These are phyloP conservation scores for Tricholoma sp. DNA, from an alignment of 768 basidiomycete species.

Conservation along the genomic window DNA sequence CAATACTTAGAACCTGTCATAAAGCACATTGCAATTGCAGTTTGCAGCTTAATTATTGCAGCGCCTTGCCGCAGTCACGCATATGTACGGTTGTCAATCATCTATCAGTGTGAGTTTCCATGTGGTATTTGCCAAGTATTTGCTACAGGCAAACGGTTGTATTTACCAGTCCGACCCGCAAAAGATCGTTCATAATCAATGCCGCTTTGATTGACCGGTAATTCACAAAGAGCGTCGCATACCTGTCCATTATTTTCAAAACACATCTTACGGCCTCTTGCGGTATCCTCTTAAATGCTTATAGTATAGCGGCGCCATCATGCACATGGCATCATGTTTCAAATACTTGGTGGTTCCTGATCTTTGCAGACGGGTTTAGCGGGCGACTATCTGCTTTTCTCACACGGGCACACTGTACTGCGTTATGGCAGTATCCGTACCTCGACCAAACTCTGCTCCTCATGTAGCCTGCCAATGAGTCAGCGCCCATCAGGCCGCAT, in stretches of 20 bases:
- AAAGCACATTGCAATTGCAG: too few species aligned
- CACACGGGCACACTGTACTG: slow-evolving; percentile 4
- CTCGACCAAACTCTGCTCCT: neutral
- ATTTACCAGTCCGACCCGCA: neutral
- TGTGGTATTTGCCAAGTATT: neutral
- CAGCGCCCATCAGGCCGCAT: slow-evolving; percentile 10
- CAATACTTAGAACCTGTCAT: too few species aligned
- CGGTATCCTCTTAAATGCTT: neutral
- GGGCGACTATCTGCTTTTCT: slow-evolving; percentile 6
- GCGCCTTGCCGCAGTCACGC: too few species aligned
- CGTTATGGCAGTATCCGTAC: slow-evolving; percentile 9
- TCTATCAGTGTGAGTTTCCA: neutral
- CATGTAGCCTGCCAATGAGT: neutral
- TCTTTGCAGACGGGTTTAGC: slow-evolving; percentile 13
- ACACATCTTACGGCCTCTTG: neutral
- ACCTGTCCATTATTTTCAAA: neutral
- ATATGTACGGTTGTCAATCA: neutral
- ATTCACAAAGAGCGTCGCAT: neutral
- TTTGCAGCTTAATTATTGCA: too few species aligned
- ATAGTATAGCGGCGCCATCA: neutral
- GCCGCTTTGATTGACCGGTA: neutral
- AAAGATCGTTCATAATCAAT: neutral
- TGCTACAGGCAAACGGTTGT: neutral
- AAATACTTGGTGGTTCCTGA: neutral
- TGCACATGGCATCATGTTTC: slow-evolving; percentile 10